phyloP scores from a whole-genome alignment of 768 basidiomycete genomes.

The Russula sp. region DNA sequence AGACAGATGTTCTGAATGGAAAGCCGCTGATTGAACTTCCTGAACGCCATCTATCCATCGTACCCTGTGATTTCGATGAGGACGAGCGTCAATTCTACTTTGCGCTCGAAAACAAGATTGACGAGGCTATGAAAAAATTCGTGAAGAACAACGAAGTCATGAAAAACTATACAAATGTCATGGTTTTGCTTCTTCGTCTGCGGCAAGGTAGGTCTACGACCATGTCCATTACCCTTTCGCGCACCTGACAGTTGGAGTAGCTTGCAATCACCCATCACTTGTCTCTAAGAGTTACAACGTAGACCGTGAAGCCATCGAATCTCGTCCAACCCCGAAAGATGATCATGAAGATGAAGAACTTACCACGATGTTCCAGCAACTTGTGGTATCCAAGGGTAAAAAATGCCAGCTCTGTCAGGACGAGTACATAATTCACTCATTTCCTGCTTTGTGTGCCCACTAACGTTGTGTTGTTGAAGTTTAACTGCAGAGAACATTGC shows the following conservation, averaged over 20 bases:
- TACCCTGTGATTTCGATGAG: slow-evolving; percentile 71
- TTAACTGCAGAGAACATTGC: slow-evolving; percentile 35
- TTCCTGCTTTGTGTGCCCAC: background rate
- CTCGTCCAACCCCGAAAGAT: slow-evolving; percentile 46
- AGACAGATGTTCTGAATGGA: slow-evolving; percentile 67
- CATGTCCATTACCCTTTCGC: background rate
- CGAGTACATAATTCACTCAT: slow-evolving; percentile 43
- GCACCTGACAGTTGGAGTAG: slow-evolving; percentile 35
- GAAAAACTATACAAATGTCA: slow-evolving; percentile 61
- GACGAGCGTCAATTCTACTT: slow-evolving; percentile 78
- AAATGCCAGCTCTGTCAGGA: slow-evolving; percentile 78
- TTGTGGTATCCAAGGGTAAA: slow-evolving; percentile 51
- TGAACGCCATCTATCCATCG: slow-evolving; percentile 57
- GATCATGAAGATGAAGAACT: slow-evolving; percentile 64
- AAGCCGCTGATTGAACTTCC: slow-evolving; percentile 81
- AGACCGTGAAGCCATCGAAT: slow-evolving; percentile 73
- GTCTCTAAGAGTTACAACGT: slow-evolving; percentile 69
- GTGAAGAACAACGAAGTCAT: slow-evolving; percentile 45
- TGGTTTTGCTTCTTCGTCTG: slow-evolving; percentile 70
- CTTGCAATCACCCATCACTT: slow-evolving; percentile 85
- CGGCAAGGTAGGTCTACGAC: slow-evolving; percentile 65
- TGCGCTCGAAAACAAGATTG: slow-evolving; percentile 63
- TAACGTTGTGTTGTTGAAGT: slow-evolving; percentile 28
- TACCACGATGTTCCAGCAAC: slow-evolving; percentile 60
- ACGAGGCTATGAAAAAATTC: slow-evolving; percentile 50